These are phyloP conservation scores for Elsinoe arachidis DNA, from an alignment of 2,329 filamentous ascomycete species.

Conservation along the genomic window DNA sequence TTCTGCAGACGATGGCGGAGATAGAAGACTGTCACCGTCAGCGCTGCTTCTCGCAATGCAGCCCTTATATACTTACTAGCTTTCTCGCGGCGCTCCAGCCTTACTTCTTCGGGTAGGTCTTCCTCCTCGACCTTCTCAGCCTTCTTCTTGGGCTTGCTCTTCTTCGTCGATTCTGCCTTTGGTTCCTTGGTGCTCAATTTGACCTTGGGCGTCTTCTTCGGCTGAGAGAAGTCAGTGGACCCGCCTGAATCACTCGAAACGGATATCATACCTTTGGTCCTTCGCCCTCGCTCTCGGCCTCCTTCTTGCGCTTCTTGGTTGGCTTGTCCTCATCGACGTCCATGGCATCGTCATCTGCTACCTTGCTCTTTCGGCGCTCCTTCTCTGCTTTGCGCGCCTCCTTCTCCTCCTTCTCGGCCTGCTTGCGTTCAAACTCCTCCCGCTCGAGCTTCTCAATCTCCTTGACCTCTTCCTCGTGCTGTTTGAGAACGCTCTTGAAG, in stretches of 20 bases:
- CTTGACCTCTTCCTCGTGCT: conserved; percentile 48
- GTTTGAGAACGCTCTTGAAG: conserved; percentile 70
- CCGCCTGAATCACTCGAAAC: neutral
- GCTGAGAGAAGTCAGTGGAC: conserved; percentile 29
- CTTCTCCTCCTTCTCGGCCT: conserved; percentile 36
- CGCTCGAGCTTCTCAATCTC: conserved; percentile 42
- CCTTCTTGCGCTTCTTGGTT: conserved; percentile 76
- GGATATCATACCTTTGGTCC: conserved; percentile 48
- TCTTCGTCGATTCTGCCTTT: conserved; percentile 25
- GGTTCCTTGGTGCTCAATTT: conserved; percentile 39
- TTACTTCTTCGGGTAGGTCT: conserved; percentile 46
- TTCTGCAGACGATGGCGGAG: conserved; percentile 92
- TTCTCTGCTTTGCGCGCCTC: conserved; percentile 41
- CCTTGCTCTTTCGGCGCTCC: conserved; percentile 40
- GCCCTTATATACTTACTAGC: conserved; percentile 33
- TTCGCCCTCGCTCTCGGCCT: conserved; percentile 56
- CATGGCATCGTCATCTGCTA: conserved; percentile 24
- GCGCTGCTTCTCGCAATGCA: neutral
- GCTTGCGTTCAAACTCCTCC: conserved; percentile 31
- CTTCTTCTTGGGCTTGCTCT: conserved; percentile 25
- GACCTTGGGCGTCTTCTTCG: conserved; percentile 43
- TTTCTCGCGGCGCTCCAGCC: conserved; percentile 50
- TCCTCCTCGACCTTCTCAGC: conserved; percentile 37
- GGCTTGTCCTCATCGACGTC: conserved; percentile 46
- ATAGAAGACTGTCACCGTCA: conserved; percentile 59